Base-by-base conservation (phyloP, 345 rosid genomes). In the Carallia pectinifolia region DNA sequence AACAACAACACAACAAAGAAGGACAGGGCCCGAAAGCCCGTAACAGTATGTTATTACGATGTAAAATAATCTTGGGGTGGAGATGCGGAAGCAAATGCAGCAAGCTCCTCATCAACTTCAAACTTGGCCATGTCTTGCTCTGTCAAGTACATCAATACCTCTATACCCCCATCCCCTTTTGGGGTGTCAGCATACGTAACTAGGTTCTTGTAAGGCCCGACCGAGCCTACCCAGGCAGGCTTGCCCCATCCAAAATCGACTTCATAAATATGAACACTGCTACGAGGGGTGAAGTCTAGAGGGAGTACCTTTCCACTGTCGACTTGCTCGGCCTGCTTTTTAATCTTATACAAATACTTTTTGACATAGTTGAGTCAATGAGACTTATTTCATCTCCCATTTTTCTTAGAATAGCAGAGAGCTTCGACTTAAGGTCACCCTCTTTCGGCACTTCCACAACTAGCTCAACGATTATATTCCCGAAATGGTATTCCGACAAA, bases 241-340 rank as follows among this genome's bases (percentile, higher is more conserved):
- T 50, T 61, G 13, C 74, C 74, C 74, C 74, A 70, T 5, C 74
- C 74, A 15, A 70, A 70, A 53, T 70, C 66, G 34, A 33, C 37
- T 6, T 70, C 74, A 27, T 70, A 63, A 6, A 55, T 55, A 0
- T 63, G 74, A 62, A 64, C 37, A 23, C 38, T 54, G 39, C 68
- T 34, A n/a, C 53, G 40, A 55, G 68, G 53, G 27, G 62, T 63
- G n/a, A 71, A 53, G 30, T 18, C 30, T 2, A 53, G 54, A 1
- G 53, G 7, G 2, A 56, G 5, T 1, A 50, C 17, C 53, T 50
- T 15, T 0, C 34, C 61, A 38, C 39, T 66, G 31, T 38, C 68
- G 9, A 33, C 56, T 18, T 61, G 6, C 54, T 16, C n/a, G 18
- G 30, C 59, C 27, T 27, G 50, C 23, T 52, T 53, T 13, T 37